phyloP scores from a whole-genome alignment of 2,329 filamentous ascomycete genomes.

The Aspergillus luchuensis region DNA sequence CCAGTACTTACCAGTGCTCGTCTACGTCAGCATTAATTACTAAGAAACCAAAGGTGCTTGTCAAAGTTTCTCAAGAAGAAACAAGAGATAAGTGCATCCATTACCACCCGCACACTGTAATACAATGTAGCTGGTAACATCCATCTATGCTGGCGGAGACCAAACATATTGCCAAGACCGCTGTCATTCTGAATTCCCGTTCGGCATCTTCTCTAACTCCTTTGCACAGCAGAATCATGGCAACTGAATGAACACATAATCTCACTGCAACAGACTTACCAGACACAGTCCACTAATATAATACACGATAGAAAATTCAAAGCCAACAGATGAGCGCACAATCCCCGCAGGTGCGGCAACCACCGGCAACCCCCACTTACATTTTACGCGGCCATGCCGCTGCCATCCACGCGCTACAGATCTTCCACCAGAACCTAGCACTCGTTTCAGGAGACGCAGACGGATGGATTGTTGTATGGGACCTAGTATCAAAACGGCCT shows the following conservation, averaged over 20 bases:
- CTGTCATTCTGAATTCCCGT: not conserved
- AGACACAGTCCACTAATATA: not conserved
- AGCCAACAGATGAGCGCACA: conserved; percentile 16
- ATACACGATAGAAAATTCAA: not conserved
- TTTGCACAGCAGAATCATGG: not conserved
- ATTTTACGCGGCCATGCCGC: conserved; percentile 84
- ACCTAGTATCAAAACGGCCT: conserved; percentile 76
- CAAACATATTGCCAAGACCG: not conserved
- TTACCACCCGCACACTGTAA: not conserved
- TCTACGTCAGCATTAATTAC: no score
- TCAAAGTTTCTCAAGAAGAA: no score
- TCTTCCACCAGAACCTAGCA: conserved; percentile 71
- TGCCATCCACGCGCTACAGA: conserved; percentile 74
- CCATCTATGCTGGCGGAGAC: not conserved
- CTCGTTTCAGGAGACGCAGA: conserved; percentile 87
- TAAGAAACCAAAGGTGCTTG: no score
- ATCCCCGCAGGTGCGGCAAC: conserved; percentile 23
- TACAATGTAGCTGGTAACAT: not conserved
- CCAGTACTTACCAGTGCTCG: no score
- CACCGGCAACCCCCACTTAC: conserved; percentile 62
- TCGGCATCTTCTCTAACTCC: not conserved
- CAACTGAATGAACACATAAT: not conserved
- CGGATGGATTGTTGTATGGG: conserved; percentile 86
- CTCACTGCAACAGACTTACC: not conserved
- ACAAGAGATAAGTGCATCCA: no score